These are phyloP conservation scores for Intubia oerlemansii DNA, from an alignment of 2,329 filamentous ascomycete genomes.

Conservation along the genomic window DNA sequence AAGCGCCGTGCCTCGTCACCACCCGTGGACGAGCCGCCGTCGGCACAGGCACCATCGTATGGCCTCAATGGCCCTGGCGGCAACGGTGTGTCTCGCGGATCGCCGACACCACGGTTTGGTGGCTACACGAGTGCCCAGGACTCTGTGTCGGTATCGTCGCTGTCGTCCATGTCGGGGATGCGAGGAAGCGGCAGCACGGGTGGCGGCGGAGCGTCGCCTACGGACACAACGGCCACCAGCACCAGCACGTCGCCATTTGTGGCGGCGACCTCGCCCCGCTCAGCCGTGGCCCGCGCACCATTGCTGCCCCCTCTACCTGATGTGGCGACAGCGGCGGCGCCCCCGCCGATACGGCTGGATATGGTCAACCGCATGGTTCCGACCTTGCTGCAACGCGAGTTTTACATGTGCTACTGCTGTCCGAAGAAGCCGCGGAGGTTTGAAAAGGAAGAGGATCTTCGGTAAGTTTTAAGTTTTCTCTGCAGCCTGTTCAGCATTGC, in stretches of 20 bases:
- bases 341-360: constrained; percentile 26
- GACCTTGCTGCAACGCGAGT: constrained; percentile 22
- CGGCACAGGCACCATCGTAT: too few species aligned
- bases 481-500: too few species aligned
- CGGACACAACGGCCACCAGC: constrained; percentile 13
- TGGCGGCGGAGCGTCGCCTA: constrained; percentile 29
- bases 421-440: constrained; percentile 96
- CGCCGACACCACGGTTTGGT: constrained; percentile 27
- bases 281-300: constrained; percentile 23
- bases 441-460: constrained; percentile 61
- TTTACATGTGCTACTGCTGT: constrained; percentile 73
- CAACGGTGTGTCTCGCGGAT: constrained; percentile 25
- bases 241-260: constrained; percentile 25
- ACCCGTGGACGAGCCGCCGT: constrained; percentile 23
- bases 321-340: constrained; percentile 20
- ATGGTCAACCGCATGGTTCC: constrained; percentile 14
- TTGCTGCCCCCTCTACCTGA: constrained; percentile 21
- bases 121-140: constrained; percentile 24
- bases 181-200: too few species aligned
- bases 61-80: constrained; percentile 23
- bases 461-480: constrained; percentile 30
- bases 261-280: constrained; percentile 25
- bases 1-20: constrained; percentile 37
- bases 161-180: constrained; percentile 22
- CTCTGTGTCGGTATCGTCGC: constrained; percentile 22